Percentiles rank a stretch among this genome's conserved stretches.
Evolutionary conservation across 2,329 filamentous ascomycete species (phyloP).

Genomic region (Trichoderma guizhouense): DNA sequence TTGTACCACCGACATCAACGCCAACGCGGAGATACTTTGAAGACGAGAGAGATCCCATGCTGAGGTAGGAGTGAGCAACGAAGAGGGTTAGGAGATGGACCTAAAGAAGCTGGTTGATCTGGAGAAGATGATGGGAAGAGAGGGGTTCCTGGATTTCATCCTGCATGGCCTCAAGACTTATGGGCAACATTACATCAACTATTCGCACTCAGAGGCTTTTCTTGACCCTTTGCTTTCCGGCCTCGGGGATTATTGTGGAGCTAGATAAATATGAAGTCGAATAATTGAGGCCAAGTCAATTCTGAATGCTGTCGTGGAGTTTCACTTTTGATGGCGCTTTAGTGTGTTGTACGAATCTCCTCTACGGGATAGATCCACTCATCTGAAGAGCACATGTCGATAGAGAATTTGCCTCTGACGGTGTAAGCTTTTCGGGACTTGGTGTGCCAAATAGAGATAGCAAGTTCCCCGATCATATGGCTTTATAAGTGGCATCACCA

Average conservation of each 20-base stretch:
- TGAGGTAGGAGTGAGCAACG: background rate
- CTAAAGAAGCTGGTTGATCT: background rate
- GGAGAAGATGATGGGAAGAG: background rate
- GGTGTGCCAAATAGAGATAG: background rate
- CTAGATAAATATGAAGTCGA: background rate
- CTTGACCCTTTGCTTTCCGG: background rate
- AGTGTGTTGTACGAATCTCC: background rate
- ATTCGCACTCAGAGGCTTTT: too few relatives aligned
- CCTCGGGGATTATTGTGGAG: background rate
- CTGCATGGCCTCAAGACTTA: background rate
- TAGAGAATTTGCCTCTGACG: accelerated
- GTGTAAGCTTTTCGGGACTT: background rate
- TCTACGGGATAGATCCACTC: background rate
- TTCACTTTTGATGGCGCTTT: background rate
- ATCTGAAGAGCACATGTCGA: background rate
- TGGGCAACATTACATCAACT: background rate
- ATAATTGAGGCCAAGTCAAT: background rate
- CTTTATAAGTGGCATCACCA: background rate
- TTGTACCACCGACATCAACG: background rate
- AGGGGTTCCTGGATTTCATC: background rate
- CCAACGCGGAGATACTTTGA: background rate
- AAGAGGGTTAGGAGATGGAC: background rate
- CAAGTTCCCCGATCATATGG: background rate
- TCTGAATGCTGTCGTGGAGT: background rate
- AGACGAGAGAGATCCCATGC: background rate